phyloP scores from a whole-genome alignment of 306 rosid genomes.

The Citrullus colocynthis region DNA sequence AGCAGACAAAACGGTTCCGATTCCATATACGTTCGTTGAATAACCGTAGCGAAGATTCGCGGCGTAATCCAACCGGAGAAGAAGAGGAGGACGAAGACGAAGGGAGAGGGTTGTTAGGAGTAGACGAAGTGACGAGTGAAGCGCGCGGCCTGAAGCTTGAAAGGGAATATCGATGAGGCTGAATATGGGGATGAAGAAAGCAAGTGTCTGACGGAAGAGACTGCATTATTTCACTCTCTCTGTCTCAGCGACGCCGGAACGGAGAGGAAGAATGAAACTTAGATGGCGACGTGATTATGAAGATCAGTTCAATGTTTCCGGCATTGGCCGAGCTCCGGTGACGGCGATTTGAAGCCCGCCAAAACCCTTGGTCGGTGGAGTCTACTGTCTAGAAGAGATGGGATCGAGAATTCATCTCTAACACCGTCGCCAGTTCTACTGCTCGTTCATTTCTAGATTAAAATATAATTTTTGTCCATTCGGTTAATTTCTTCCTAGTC shows the following conservation, averaged over 20 bases:
- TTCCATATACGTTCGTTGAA: not conserved
- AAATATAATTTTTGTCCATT: too few species aligned
- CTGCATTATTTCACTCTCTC: not conserved
- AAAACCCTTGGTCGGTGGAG: not conserved
- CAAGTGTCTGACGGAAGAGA: slow-evolving; percentile 1
- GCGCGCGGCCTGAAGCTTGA: not conserved
- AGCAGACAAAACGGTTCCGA: not conserved
- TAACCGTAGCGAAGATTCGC: not conserved
- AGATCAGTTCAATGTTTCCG: not conserved
- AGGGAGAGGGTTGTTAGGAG: not conserved
- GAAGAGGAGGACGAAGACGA: slow-evolving; percentile 9
- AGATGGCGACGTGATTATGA: not conserved
- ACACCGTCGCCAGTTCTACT: too few species aligned
- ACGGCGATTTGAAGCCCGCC: not conserved
- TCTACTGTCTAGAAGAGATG: too few species aligned
- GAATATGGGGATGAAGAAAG: not conserved
- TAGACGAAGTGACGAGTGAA: not conserved
- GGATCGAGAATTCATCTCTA: too few species aligned
- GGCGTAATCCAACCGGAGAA: not conserved
- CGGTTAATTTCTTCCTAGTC: too few species aligned
- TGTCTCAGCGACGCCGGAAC: not conserved
- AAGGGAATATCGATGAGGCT: not conserved
- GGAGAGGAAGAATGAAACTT: not conserved
- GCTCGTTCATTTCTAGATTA: too few species aligned
- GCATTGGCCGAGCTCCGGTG: not conserved